phyloP scores from a whole-genome alignment of 2,329 filamentous ascomycete species.

The Fusarium cyanostomum region DNA sequence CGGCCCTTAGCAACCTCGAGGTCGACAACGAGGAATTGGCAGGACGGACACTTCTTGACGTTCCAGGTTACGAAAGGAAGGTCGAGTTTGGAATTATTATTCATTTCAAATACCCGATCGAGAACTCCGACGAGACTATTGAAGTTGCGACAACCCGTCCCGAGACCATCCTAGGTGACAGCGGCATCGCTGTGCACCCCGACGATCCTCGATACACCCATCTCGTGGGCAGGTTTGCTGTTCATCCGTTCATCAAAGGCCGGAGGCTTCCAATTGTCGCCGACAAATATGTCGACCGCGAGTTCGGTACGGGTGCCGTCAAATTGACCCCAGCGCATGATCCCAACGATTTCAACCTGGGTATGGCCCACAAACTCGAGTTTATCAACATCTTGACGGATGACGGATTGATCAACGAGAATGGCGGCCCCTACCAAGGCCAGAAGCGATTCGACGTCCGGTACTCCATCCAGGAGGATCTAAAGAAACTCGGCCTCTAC shows the following conservation, averaged over 20 bases:
- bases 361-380: constrained; percentile 80
- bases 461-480: constrained; percentile 82
- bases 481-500: constrained; percentile 85
- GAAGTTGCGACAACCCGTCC: constrained; percentile 92
- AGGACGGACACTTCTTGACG: constrained; percentile 85
- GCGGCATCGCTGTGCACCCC: constrained; percentile 90
- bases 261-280: constrained; percentile 84
- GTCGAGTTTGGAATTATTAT: constrained; percentile 92
- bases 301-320: constrained; percentile 95
- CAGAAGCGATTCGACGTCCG: constrained; percentile 92
- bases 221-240: constrained; percentile 83
- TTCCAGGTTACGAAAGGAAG: constrained; percentile 95
- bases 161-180: constrained; percentile 94
- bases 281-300: constrained; percentile 87
- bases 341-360: constrained; percentile 89
- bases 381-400: constrained; percentile 96
- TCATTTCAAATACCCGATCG: constrained; percentile 90
- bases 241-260: constrained; percentile 83
- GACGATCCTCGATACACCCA: constrained; percentile 86
- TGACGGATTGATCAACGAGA: constrained; percentile 86
- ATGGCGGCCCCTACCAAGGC: constrained; percentile 81
- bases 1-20: constrained; percentile 88
- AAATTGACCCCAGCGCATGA: constrained; percentile 97
- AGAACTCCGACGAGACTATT: constrained; percentile 80
- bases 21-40: constrained; percentile 89